Evolutionary conservation across 768 basidiomycete genomes (phyloP).

Genomic region (Tubosaeta sp.): DNA sequence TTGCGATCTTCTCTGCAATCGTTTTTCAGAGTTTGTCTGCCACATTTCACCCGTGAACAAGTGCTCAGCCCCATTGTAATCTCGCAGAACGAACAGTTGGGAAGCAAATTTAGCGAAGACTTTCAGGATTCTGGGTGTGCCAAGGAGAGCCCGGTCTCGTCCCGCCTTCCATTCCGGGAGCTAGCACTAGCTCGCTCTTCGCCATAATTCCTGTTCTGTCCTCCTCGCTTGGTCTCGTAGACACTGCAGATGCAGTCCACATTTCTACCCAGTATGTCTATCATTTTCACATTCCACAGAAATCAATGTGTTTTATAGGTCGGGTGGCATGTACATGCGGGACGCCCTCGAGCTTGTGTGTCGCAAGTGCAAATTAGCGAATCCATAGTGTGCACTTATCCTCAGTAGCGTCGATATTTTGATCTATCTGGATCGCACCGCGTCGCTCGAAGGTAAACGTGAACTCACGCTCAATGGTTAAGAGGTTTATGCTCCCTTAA

Average conservation of each 20-base stretch:
- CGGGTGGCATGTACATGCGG: slow-evolving; percentile 94
- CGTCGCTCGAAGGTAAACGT: slow-evolving; percentile 82
- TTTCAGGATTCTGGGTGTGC: slow-evolving; percentile 60
- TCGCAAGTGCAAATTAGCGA: slow-evolving; percentile 57
- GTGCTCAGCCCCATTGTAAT: slow-evolving; percentile 32
- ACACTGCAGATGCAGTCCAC: slow-evolving; percentile 77
- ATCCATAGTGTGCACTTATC: slow-evolving; percentile 79
- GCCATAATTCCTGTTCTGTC: slow-evolving; percentile 54
- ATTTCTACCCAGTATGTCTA: slow-evolving; percentile 74
- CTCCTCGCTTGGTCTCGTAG: slow-evolving; percentile 71
- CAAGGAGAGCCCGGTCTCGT: slow-evolving; percentile 48
- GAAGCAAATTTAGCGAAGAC: slow-evolving; percentile 76
- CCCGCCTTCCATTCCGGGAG: slow-evolving; percentile 34
- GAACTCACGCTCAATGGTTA: slow-evolving; percentile 71
- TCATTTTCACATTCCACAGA: background rate
- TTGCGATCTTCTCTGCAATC: slow-evolving; percentile 79
- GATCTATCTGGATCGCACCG: slow-evolving; percentile 90
- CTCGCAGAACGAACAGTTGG: slow-evolving; percentile 75
- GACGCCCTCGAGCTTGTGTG: slow-evolving; percentile 89
- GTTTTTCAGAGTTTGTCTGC: slow-evolving; percentile 55
- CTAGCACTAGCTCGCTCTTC: slow-evolving; percentile 46
- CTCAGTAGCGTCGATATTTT: slow-evolving; percentile 59
- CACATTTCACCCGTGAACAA: background rate
- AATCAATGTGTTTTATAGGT: slow-evolving; percentile 35
- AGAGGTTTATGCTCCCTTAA: slow-evolving; percentile 67